Evolutionary conservation across 129 eudicot genomes (phyloP).

Genomic region (Scalesia atractyloides): DNA sequence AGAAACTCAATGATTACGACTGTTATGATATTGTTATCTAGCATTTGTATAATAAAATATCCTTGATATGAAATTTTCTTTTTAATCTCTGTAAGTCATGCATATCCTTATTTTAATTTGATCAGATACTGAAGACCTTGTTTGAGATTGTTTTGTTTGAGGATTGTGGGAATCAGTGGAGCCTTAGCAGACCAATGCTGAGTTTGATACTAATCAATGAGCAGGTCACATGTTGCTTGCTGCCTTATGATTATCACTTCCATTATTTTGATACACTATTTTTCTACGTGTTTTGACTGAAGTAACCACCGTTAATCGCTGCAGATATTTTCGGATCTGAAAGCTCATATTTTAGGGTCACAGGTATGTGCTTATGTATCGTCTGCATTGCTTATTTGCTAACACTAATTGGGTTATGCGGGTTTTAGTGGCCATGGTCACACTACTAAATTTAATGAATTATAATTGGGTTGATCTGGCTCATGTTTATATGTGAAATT

Average conservation of each 20-base stretch:
- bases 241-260: neutral
- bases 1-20: too few relatives aligned
- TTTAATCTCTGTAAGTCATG: neutral
- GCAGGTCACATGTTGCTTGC: conserved; percentile 48
- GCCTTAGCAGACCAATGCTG: conserved; percentile 91
- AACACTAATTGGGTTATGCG: too few relatives aligned
- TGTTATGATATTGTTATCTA: too few relatives aligned
- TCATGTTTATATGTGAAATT: too few relatives aligned
- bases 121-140: conserved; percentile 84
- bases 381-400: too few relatives aligned
- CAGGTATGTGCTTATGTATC: conserved; percentile 49
- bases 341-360: conserved; percentile 81
- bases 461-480: too few relatives aligned
- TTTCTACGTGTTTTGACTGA: conserved; percentile 18
- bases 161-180: conserved; percentile 85
- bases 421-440: too few relatives aligned
- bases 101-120: neutral
- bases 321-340: conserved; percentile 86
- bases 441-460: too few relatives aligned
- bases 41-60: too few relatives aligned
- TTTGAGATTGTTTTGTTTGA: conserved; percentile 93
- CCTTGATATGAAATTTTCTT: too few relatives aligned
- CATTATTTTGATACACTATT: conserved; percentile 1
- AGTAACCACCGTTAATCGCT: conserved; percentile 21
- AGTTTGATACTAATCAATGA: conserved; percentile 86